These are phyloP conservation scores for Aspergillus sclerotialis DNA, from an alignment of 2,329 filamentous ascomycete species.

Conservation along the genomic window DNA sequence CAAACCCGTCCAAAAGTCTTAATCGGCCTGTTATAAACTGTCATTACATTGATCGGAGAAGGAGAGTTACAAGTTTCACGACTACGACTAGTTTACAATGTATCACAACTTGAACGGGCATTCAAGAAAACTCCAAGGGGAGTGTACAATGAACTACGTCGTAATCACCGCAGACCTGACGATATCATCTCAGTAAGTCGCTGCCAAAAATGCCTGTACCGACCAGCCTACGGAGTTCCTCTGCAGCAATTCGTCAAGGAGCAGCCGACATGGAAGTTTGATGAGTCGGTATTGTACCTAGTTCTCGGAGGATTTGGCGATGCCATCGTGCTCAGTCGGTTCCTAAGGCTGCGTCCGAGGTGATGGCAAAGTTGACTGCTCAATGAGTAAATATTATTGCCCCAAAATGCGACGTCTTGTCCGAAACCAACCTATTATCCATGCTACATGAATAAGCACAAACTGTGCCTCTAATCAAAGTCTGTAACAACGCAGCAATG, in stretches of 20 bases:
- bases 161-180: not conserved
- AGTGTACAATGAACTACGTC: not conserved
- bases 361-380: conserved; percentile 4
- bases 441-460: conserved; percentile 4
- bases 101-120: not conserved
- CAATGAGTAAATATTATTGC: conserved; percentile 5
- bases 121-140: not conserved
- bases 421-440: conserved; percentile 1
- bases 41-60: not conserved
- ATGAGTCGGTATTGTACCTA: conserved; percentile 5
- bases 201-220: conserved; percentile 1
- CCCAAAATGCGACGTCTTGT: conserved; percentile 9
- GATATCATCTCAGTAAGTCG: not conserved
- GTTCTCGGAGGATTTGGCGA: conserved; percentile 9
- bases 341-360: conserved; percentile 1
- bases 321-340: conserved; percentile 12
- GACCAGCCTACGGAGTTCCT: not conserved
- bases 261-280: conserved; percentile 1
- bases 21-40: not conserved
- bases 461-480: conserved; percentile 17
- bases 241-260: conserved; percentile 1
- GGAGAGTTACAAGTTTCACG: not conserved
- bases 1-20: not conserved
- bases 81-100: not conserved
- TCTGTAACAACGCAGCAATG: conserved; percentile 19